Conservation (phyloP, 2,329 filamentous ascomycete genomes). For the Trichoderma citrinoviride region DNA sequence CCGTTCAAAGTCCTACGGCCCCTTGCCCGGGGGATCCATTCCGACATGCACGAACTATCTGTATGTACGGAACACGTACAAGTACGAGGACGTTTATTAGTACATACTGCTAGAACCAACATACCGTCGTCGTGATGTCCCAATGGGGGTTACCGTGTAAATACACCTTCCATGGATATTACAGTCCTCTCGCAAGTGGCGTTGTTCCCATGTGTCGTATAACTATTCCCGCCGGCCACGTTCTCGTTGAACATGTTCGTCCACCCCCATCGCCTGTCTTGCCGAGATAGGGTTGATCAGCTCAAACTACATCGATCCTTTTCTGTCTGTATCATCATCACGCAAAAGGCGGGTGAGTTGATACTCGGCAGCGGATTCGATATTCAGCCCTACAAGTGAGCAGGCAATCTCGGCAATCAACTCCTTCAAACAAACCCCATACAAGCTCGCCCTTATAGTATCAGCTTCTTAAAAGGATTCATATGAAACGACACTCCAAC, state of each 20-base stretch:
- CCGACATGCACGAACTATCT: constrained; percentile 4
- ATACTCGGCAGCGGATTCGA: background rate
- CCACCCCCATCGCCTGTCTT: background rate
- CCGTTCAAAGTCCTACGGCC: background rate
- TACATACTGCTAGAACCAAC: constrained; percentile 6
- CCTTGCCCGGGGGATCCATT: background rate
- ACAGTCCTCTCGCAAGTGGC: background rate
- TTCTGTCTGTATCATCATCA: background rate
- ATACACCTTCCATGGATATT: background rate
- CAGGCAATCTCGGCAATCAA: background rate
- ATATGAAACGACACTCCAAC: background rate
- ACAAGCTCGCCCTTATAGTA: too few species aligned
- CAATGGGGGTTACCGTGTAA: background rate
- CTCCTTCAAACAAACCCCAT: background rate
- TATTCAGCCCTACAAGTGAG: background rate
- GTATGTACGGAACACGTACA: too few species aligned
- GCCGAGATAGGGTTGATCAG: background rate
- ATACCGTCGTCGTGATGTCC: background rate
- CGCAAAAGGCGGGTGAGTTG: background rate
- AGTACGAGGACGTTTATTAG: too few species aligned
- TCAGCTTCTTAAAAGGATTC: too few species aligned
- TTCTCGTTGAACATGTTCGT: background rate
- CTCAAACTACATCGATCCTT: background rate
- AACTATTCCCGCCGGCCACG: constrained; percentile 8
- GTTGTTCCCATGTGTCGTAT: background rate